Conservation (phyloP, 2,329 filamentous ascomycete genomes). For the Botrytis sinoallii region DNA sequence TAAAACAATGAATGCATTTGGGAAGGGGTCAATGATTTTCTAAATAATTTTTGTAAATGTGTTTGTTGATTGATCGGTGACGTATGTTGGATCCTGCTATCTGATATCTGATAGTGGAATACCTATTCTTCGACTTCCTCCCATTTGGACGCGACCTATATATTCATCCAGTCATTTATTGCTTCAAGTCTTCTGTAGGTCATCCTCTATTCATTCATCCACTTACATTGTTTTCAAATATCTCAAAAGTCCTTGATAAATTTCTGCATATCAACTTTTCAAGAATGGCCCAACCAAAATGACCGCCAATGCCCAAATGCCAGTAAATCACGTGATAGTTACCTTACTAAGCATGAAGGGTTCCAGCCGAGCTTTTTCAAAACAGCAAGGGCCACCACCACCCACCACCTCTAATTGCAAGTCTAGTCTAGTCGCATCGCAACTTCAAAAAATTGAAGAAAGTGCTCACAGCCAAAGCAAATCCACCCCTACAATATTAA, state of each 20-base stretch:
- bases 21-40: background rate
- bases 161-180: too few species aligned
- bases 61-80: constrained; percentile 8
- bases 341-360: background rate
- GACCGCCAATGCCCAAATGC: background rate
- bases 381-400: constrained; percentile 10
- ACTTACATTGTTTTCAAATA: background rate
- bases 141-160: background rate
- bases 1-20: constrained; percentile 1
- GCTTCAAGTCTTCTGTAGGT: background rate
- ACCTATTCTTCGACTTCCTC: background rate
- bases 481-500: background rate
- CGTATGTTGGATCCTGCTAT: constrained; percentile 3
- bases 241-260: background rate
- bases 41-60: background rate
- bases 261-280: background rate
- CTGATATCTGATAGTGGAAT: background rate
- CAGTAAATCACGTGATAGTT: background rate
- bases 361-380: constrained; percentile 11
- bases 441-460: constrained; percentile 13
- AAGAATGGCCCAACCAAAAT: background rate
- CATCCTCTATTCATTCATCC: background rate
- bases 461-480: background rate
- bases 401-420: constrained; percentile 5
- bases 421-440: background rate